Percentiles rank a stretch among this genome's conserved stretches.
Conservation (phyloP, 2,329 filamentous ascomycete species). For the Colletotrichum spaethianum region DNA sequence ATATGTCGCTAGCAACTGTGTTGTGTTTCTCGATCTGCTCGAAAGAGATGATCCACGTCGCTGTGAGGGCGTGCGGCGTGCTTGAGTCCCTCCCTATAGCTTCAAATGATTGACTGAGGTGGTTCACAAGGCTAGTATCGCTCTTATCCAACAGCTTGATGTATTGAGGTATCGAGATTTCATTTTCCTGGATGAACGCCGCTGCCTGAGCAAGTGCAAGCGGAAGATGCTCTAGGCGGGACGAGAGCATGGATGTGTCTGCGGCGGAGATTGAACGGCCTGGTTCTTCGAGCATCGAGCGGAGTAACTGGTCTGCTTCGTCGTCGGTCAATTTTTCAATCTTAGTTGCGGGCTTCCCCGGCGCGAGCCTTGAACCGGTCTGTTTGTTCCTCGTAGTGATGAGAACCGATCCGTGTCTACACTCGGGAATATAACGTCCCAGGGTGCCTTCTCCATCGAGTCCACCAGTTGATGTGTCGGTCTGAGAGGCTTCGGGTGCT, state of each 20-base stretch:
- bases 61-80: conserved; percentile 45
- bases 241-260: conserved; percentile 43
- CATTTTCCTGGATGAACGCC: conserved; percentile 52
- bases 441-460: conserved; percentile 41
- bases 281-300: not conserved
- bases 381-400: conserved; percentile 54
- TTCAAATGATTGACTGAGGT: conserved; percentile 50
- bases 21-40: conserved; percentile 49
- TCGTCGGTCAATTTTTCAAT: conserved; percentile 48
- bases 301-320: conserved; percentile 47
- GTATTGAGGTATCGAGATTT: conserved; percentile 46
- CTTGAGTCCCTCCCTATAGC: conserved; percentile 36
- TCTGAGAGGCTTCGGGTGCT: not conserved
- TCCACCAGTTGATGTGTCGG: too few relatives aligned
- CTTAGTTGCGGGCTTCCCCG: conserved; percentile 44
- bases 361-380: conserved; percentile 45
- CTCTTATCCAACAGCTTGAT: conserved; percentile 46
- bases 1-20: conserved; percentile 46
- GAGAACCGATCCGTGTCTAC: conserved; percentile 48
- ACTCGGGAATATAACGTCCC: conserved; percentile 47
- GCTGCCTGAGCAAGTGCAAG: conserved; percentile 53
- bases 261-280: conserved; percentile 27
- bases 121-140: conserved; percentile 42
- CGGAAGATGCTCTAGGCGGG: conserved; percentile 50
- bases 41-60: conserved; percentile 54